These are phyloP conservation scores for Pharnaceum exiguum DNA, from an alignment of 148 eudicot species.

Conservation along the genomic window DNA sequence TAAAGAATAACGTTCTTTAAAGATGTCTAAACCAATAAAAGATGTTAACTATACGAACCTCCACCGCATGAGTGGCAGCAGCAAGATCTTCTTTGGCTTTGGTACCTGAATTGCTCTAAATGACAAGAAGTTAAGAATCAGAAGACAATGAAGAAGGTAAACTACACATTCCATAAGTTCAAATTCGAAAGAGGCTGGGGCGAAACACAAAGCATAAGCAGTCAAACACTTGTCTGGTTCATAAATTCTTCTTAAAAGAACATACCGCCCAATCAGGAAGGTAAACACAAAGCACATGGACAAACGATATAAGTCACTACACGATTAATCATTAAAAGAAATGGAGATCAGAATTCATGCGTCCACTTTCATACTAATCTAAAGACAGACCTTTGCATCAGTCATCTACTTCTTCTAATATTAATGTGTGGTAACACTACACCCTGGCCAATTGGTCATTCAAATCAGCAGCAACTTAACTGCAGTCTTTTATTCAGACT, in stretches of 20 bases:
- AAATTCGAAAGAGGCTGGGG: neutral
- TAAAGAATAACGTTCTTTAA: neutral
- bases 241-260: neutral
- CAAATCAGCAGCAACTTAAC: no score
- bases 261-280: neutral
- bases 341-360: no score
- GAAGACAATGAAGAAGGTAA: neutral
- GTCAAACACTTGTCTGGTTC: neutral
- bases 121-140: slow-evolving; percentile 27
- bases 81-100: slow-evolving; percentile 99
- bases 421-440: no score
- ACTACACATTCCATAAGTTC: no score
- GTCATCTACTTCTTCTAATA: no score
- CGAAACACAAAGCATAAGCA: neutral
- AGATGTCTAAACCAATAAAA: neutral
- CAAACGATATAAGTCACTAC: no score
- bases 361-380: no score
- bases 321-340: no score
- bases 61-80: slow-evolving; percentile 93
- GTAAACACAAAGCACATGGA: neutral
- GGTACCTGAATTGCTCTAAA: slow-evolving; percentile 97
- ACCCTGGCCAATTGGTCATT: no score
- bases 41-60: slow-evolving; percentile 44
- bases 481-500: no score
- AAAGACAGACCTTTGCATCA: no score